Base-by-base conservation (phyloP, 2,329 filamentous ascomycete genomes). In the Xylariaceae sp. region DNA sequence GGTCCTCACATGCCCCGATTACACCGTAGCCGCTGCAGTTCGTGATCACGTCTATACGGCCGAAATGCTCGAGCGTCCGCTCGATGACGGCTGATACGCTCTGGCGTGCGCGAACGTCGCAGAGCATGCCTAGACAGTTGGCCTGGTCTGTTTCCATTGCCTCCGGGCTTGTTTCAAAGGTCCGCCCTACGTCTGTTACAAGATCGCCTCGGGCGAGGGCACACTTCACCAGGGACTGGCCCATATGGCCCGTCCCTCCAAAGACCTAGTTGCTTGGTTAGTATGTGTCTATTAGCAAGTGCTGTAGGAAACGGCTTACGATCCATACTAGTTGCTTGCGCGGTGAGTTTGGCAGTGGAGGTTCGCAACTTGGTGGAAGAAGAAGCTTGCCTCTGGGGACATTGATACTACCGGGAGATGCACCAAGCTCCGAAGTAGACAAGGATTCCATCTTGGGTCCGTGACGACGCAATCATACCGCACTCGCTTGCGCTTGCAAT, bases 11-110 rank as follows among this genome's bases (percentile, higher is more conserved):
- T 1, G 93, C 87, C 28, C 90, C 93, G 61, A 97, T 96, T 48
- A 99, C 91, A 48, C 92, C 93, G 72, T 96, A 97, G 14, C 93
- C 93, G 12, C 90, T 92, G 73, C 91, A 96, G 71, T 96, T 97
- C 62, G 88, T 92, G 52, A 97, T 87, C 47, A 96, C 83, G 67
- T 97, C 93, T 58, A 97, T 81, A 53, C 84, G 84, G 0, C 89
- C 88, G 73, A 94, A 97, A 53, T 82, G 83, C 34, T 81, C 75
- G 42, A 96, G 80, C 6, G 88, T 86, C 54, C 75, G 79, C 61
- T 88, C 79, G 47, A 96, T 81, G 1, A 88, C 89, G 31, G 79
- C 75, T 33, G 80, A 76, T 6, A 97, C 90, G 0, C 90, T 95
- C 51, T 88, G 83, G 33, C 88, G 82, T 2, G 89, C 85, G 41